Evolutionary conservation across 805 yeast species (phyloP), one percentile per base, ranked within the genome.

Genomic region (Brettanomyces naardenensis): DNA sequence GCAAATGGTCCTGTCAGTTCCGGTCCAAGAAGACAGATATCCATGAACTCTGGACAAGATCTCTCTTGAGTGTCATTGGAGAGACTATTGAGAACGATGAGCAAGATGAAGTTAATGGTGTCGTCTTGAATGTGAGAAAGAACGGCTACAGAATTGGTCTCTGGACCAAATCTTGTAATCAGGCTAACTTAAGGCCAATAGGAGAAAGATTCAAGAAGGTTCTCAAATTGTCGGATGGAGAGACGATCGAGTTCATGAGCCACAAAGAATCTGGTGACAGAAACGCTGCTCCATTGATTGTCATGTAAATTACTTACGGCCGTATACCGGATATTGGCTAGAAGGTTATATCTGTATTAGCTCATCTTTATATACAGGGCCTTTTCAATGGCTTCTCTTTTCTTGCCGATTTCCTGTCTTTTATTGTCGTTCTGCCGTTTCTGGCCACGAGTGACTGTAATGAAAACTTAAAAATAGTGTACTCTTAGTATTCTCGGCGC

Each of bases 41-140:
- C 59, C 90, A 89, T 61, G 95, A 88, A 50, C 70, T 86, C 56
- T 92, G 97, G 98, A 78, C 87, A 57, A 71, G 94, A 63, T 78
- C 89, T 37, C 70, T 92, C 56, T 74, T 92, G 51, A 80, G 94
- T 36, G 86, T 86, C 40, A 86, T 92, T 61, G 98, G 98, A 54
- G 97, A 89, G 67, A 86, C 96, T 40, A 80, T 90, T 51, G 92
- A 84, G 58, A 79, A 76, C 48, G 78, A 73, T 47, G 79, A 76
- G 48, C 88, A 78, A 48, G 75, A 82, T 58, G 90, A 87, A 66
- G 92, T 92, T 48, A 89, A 85, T 61, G 98, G 98, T 56, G 85
- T 87, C 52, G 95, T 92, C 47, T 78, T 87, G 58, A 86, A 85
- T 61, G 78, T 84, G 54, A 84, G 96, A 72, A 80, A 77, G 59